Conservation (phyloP, 768 basidiomycete genomes). For the Boletus eberwhitei region DNA sequence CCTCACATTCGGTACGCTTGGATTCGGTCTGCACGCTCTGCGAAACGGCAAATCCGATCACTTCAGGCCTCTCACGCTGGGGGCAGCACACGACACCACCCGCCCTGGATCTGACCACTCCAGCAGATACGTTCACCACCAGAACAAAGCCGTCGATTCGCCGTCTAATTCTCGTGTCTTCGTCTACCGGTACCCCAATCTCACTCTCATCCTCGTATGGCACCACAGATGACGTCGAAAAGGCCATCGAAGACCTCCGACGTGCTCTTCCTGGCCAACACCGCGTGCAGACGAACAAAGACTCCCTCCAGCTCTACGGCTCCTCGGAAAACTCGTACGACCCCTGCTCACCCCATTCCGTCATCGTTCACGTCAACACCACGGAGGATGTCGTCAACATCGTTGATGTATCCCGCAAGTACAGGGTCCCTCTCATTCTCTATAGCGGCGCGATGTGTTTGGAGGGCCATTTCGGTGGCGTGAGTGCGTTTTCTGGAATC, state of each 20-base stretch:
- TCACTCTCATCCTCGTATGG: conserved; percentile 38
- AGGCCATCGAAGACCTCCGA: conserved; percentile 54
- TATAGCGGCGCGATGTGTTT: conserved; percentile 85
- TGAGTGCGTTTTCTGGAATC: conserved; percentile 28
- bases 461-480: conserved; percentile 83
- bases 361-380: conserved; percentile 54
- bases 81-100: not conserved
- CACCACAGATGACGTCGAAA: conserved; percentile 41
- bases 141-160: not conserved
- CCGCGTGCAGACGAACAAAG: conserved; percentile 49
- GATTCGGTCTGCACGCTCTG: conserved; percentile 18
- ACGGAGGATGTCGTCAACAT: conserved; percentile 83
- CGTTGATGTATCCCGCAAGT: conserved; percentile 72
- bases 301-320: conserved; percentile 53
- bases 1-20: conserved; percentile 19
- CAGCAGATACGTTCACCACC: conserved; percentile 1
- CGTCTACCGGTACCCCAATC: not conserved
- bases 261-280: conserved; percentile 43
- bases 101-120: not conserved
- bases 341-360: conserved; percentile 51
- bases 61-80: conserved; percentile 5
- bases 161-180: not conserved
- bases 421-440: conserved; percentile 71
- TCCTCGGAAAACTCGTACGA: conserved; percentile 71
- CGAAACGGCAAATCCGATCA: not conserved